These are phyloP conservation scores for Acer campestre DNA, from an alignment of 345 rosid species.

Conservation along the genomic window DNA sequence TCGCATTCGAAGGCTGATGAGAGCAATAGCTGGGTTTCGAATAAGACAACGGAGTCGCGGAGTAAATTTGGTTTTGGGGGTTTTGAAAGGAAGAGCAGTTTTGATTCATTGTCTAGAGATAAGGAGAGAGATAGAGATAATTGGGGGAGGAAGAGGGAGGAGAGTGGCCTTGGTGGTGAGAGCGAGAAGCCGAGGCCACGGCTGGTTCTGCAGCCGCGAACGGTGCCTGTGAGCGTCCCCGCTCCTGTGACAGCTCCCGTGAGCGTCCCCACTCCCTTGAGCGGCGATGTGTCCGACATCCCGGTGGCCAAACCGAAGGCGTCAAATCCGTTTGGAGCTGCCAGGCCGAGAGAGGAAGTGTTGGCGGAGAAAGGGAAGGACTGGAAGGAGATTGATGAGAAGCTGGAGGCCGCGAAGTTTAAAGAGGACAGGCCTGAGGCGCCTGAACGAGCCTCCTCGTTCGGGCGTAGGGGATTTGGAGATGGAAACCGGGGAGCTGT, in stretches of 20 bases:
- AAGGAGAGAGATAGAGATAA: constrained; percentile 57
- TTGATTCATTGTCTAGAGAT: constrained; percentile 65
- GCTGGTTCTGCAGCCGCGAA: constrained; percentile 80
- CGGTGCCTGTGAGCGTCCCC: constrained; percentile 36
- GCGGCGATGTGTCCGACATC: constrained; percentile 21
- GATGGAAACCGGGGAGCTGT: constrained; percentile 34
- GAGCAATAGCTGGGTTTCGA: constrained; percentile 74
- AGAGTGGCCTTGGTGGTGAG: constrained; percentile 20
- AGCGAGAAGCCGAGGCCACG: constrained; percentile 53
- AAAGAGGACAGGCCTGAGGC: constrained; percentile 60
- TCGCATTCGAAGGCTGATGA: constrained; percentile 93
- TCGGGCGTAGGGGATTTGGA: constrained; percentile 47
- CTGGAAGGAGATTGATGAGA: constrained; percentile 94
- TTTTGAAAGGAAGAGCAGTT: constrained; percentile 67
- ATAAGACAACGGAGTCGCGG: constrained; percentile 35
- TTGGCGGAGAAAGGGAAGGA: constrained; percentile 90
- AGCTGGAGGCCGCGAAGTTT: constrained; percentile 56
- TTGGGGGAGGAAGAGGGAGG: constrained; percentile 86
- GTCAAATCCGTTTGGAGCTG: constrained; percentile 78
- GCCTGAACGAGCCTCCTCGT: constrained; percentile 2
- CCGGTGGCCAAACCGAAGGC: constrained; percentile 58
- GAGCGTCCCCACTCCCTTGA: neutral
- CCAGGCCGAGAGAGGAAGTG: constrained; percentile 97
- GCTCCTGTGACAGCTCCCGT: too few species aligned
- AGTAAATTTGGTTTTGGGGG: constrained; percentile 49